Evolutionary conservation across 139 green algal genomes (phyloP).

Genomic region (Chlorella sp.): DNA sequence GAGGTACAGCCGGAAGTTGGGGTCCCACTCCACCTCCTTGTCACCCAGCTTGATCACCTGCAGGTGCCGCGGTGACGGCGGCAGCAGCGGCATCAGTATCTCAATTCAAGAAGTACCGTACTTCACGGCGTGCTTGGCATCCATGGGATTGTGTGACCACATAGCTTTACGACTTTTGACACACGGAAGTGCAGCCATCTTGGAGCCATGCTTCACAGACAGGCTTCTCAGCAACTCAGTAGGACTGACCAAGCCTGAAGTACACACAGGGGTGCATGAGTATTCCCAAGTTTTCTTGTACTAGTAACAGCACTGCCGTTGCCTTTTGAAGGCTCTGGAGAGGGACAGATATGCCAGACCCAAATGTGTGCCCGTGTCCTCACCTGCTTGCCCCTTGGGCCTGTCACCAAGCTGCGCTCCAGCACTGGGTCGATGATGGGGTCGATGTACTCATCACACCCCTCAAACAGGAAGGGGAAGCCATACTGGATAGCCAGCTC

Average conservation of each 20-base stretch:
- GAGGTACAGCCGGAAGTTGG: slow-evolving; percentile 77
- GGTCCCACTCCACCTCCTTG: slow-evolving; percentile 81
- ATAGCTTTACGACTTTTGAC: neutral
- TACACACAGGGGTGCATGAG: neutral
- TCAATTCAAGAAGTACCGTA: neutral
- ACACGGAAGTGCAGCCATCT: too few relatives aligned
- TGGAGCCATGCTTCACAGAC: too few relatives aligned
- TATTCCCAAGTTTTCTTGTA: neutral
- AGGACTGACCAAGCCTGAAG: too few relatives aligned
- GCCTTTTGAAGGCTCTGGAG: neutral
- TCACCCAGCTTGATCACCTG: slow-evolving; percentile 68
- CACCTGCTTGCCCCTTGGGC: neutral
- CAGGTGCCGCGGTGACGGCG: slow-evolving; percentile 38
- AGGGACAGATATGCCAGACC: neutral
- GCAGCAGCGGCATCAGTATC: neutral
- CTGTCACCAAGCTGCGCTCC: slow-evolving; percentile 65
- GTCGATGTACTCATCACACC: slow-evolving; percentile 87
- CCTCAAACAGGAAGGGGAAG: slow-evolving; percentile 85
- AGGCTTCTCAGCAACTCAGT: too few relatives aligned
- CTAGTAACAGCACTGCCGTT: too few relatives aligned
- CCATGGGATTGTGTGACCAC: neutral
- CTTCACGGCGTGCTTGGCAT: neutral
- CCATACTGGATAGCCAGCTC: slow-evolving; percentile 88
- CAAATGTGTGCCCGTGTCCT: neutral
- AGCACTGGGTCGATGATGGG: slow-evolving; percentile 85